Evolutionary conservation across 2,329 filamentous ascomycete genomes (phyloP).

Genomic region (Neonectria magnoliae): DNA sequence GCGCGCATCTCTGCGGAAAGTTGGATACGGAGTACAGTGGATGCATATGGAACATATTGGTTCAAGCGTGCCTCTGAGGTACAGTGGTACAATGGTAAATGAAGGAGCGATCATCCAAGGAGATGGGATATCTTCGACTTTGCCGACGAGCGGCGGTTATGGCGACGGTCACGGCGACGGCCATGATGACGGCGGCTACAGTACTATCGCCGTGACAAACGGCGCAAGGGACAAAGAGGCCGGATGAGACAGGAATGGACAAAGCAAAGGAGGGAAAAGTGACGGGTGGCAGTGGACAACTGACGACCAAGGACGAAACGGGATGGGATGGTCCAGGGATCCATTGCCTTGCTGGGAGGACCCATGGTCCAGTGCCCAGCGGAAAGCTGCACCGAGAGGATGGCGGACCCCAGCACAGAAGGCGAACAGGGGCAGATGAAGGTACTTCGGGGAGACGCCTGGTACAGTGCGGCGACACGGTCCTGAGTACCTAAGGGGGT

Average conservation of each 20-base stretch:
- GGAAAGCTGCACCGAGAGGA: constrained; percentile 38
- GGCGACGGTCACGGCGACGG: constrained; percentile 12
- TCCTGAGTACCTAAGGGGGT: constrained; percentile 29
- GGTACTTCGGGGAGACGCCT: constrained; percentile 28
- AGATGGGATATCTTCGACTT: not conserved
- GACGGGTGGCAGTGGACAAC: constrained; percentile 26
- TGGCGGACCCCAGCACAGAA: constrained; percentile 31
- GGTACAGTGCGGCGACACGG: constrained; percentile 37
- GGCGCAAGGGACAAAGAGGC: constrained; percentile 21
- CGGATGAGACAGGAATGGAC: constrained; percentile 29
- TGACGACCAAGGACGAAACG: constrained; percentile 4
- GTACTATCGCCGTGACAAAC: constrained; percentile 7
- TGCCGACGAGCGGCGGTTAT: constrained; percentile 7
- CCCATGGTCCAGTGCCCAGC: constrained; percentile 2
- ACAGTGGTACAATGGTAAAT: not conserved
- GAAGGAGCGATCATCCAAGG: constrained; percentile 14
- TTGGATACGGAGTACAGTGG: constrained; percentile 9
- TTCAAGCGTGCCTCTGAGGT: constrained; percentile 4
- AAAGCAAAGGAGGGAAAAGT: constrained; percentile 20
- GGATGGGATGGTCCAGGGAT: constrained; percentile 26
- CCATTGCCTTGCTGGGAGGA: constrained; percentile 17
- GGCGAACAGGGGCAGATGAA: constrained; percentile 23
- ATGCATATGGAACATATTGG: constrained; percentile 6
- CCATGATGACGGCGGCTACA: constrained; percentile 4
- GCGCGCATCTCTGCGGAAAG: constrained; percentile 3